Evolutionary conservation across 2,329 filamentous ascomycete genomes (phyloP), one percentile per base, ranked within the genome.

Genomic region (Parafenestella ontariensis): DNA sequence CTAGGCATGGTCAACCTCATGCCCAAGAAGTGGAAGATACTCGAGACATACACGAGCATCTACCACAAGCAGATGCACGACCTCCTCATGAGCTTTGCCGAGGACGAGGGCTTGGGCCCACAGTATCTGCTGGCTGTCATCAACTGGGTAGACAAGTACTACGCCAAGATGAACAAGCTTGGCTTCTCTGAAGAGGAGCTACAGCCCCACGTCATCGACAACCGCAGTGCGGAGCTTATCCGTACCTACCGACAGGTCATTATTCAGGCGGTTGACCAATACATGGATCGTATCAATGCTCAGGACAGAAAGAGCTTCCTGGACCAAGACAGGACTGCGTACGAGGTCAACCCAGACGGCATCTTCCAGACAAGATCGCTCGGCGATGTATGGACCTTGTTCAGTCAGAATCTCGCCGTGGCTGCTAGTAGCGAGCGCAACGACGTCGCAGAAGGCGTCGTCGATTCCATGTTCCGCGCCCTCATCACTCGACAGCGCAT

Each of bases 61-160:
- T 99, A 99, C 74, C 95, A 99, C 78, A 84, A 86, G 61, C 85
- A 94, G 64, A 98, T 99, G 94, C 95, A 96, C 78, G 92, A 97
- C 75, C 96, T 95, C 74, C 83, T 99, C 9, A 80, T 96, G 48
- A 86, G 82, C 23, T 87, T 92, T 72, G 88, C 98, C 54, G 90
- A 97, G 65, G 91, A 96, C 68, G 85, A 90, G 1, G 87, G 92
- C 46, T 85, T 92, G n/a, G 91, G 87, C 42, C 93, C 93, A 0
- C 89, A 89, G 20, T 92, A 96, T 71, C 90, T 95, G 66, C 85
- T 99, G 18, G 89, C 92, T 60, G 96, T 99, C 63, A 89, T 98
- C 68, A 90, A 96, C 71, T 99, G 94, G 89, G 91, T 91, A 5
- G 91, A 96, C 59, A 95, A 94, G 72, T 99, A 99, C 79, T 96